Evolutionary conservation across 2,329 filamentous ascomycete species (phyloP).

Genomic region (Zymoseptoria ardabiliae): DNA sequence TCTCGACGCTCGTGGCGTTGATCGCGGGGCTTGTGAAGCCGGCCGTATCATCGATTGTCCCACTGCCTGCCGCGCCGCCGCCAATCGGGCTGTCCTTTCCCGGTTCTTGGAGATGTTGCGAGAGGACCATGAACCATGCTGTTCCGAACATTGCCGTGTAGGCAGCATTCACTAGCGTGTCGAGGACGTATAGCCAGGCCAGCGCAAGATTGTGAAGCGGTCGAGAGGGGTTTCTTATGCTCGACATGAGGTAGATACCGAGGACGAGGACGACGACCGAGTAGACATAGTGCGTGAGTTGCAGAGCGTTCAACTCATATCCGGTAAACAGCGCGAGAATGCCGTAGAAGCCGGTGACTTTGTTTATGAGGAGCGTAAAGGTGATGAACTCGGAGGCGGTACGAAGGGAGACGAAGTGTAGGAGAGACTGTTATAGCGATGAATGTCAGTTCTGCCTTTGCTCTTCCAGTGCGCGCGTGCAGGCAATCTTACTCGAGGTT

Average conservation of each 20-base stretch:
- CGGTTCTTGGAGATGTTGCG: slow-evolving; percentile 44
- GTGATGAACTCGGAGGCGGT: slow-evolving; percentile 81
- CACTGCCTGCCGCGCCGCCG: slow-evolving; percentile 35
- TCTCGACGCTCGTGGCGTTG: slow-evolving; percentile 52
- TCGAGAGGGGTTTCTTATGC: slow-evolving; percentile 55
- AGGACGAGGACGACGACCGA: slow-evolving; percentile 64
- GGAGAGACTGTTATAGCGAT: slow-evolving; percentile 57
- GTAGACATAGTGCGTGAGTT: slow-evolving; percentile 89
- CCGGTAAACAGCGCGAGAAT: slow-evolving; percentile 83
- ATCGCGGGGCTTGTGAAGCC: slow-evolving; percentile 56
- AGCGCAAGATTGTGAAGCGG: slow-evolving; percentile 71
- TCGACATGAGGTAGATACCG: slow-evolving; percentile 63
- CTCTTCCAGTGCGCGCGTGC: not conserved
- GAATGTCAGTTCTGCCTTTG: not conserved
- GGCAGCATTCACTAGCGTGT: slow-evolving; percentile 70
- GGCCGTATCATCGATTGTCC: slow-evolving; percentile 54
- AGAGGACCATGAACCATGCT: slow-evolving; percentile 77
- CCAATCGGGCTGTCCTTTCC: slow-evolving; percentile 16
- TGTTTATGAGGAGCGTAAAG: slow-evolving; percentile 80
- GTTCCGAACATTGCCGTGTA: slow-evolving; percentile 78
- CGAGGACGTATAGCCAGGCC: slow-evolving; percentile 77
- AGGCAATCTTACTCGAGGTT: slow-evolving; percentile 10
- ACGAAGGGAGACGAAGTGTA: slow-evolving; percentile 77
- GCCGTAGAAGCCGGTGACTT: slow-evolving; percentile 83
- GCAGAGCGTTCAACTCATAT: slow-evolving; percentile 70